These are phyloP conservation scores for Trichomonas gallinae DNA, from an alignment of 208 protist genomes.

Conservation along the genomic window DNA sequence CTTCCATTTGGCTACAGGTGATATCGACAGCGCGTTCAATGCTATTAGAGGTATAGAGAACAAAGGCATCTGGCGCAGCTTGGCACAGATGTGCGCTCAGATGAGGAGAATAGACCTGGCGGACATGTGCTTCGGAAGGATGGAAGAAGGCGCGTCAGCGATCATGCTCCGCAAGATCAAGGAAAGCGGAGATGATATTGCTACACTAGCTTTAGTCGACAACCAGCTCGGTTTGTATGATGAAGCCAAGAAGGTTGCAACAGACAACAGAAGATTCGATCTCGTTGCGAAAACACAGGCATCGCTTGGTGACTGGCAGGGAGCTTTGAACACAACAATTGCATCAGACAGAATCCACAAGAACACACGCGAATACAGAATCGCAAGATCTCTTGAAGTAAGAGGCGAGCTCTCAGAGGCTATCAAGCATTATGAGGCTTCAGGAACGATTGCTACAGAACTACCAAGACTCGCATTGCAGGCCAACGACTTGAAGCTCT, in stretches of 20 bases:
- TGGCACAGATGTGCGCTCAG: neutral
- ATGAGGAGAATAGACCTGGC: neutral
- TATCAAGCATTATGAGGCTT: neutral
- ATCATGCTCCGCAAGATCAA: neutral
- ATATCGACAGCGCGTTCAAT: neutral
- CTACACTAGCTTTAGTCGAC: neutral
- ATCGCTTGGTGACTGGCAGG: neutral
- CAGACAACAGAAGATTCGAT: neutral
- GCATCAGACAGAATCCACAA: neutral
- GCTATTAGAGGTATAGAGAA: neutral
- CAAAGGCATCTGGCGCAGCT: neutral
- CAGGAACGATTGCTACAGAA: neutral
- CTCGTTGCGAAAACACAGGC: neutral
- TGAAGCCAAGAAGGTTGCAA: neutral
- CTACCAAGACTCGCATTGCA: neutral
- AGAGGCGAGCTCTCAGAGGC: neutral
- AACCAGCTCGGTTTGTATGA: neutral
- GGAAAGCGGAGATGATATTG: neutral
- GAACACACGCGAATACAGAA: neutral
- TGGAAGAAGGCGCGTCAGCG: neutral
- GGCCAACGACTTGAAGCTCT: neutral
- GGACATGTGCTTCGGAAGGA: neutral
- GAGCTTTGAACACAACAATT: neutral
- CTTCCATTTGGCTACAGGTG: neutral
- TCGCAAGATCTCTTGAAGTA: neutral